Evolutionary conservation across 441 rosid species (phyloP).

Genomic region (Euphorbia corollata): DNA sequence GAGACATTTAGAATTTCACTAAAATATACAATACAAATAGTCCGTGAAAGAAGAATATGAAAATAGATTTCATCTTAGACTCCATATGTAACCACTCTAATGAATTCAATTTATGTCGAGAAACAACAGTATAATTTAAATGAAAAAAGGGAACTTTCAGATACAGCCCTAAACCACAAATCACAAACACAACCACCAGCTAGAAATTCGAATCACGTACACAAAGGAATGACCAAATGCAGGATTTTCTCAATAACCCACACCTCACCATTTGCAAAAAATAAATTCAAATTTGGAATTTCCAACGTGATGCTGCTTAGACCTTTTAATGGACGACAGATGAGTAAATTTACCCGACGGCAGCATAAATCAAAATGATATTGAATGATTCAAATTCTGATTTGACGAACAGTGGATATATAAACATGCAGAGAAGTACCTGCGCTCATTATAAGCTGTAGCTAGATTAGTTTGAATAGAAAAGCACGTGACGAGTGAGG

Average conservation of each 20-base stretch:
- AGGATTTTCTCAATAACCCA: not conserved
- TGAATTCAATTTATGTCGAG: too few species aligned
- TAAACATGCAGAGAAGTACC: constrained; percentile 19
- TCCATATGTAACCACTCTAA: too few species aligned
- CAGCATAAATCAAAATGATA: not conserved
- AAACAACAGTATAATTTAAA: too few species aligned
- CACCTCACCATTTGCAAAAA: not conserved
- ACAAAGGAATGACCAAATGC: too few species aligned
- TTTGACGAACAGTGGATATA: not conserved
- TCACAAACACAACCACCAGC: too few species aligned
- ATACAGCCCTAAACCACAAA: too few species aligned
- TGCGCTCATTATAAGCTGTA: constrained; percentile 30
- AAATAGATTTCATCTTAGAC: too few species aligned
- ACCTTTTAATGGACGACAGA: not conserved
- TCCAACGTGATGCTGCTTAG: not conserved
- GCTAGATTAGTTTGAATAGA: not conserved
- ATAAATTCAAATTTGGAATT: not conserved
- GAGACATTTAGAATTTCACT: constrained; percentile 2
- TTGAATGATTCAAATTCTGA: not conserved
- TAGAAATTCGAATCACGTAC: too few species aligned
- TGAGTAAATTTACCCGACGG: not conserved
- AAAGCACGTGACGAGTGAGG: not conserved
- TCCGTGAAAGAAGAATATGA: not conserved
- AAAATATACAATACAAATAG: not conserved
- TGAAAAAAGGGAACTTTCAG: too few species aligned